These are phyloP conservation scores for Rhodotorula mucilaginosa DNA, from an alignment of 1,284 basidiomycete species.

Conservation along the genomic window DNA sequence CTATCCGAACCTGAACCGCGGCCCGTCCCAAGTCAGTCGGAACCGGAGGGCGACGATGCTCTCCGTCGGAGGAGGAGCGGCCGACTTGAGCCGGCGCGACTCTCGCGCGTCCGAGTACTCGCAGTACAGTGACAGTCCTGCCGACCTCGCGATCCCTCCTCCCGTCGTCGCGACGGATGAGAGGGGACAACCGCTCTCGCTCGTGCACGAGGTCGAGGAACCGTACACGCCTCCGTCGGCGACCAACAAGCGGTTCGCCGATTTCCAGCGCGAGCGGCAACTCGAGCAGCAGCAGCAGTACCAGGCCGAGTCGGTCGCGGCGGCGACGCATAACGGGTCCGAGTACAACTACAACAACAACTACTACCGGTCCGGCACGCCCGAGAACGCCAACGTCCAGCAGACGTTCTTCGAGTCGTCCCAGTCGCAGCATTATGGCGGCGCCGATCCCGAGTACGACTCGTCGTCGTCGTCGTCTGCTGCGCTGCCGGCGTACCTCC, in stretches of 20 bases:
- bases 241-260: background rate
- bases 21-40: slow-evolving; percentile 14
- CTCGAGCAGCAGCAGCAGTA: slow-evolving; percentile 2
- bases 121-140: slow-evolving; percentile 19
- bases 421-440: background rate
- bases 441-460: too few relatives aligned
- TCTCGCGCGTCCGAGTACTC: slow-evolving; percentile 18
- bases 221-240: slow-evolving; percentile 3
- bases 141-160: slow-evolving; percentile 1
- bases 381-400: slow-evolving; percentile 40
- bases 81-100: slow-evolving; percentile 12
- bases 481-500: background rate
- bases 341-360: background rate
- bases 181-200: slow-evolving; percentile 7
- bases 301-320: background rate
- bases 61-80: background rate
- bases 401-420: slow-evolving; percentile 32
- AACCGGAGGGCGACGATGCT: background rate
- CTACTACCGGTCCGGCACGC: slow-evolving; percentile 35
- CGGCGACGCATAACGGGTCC: background rate
- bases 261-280: slow-evolving; percentile 4
- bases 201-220: slow-evolving; percentile 20
- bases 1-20: background rate
- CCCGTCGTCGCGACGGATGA: slow-evolving; percentile 14
- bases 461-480: background rate